Percentiles rank a stretch among this genome's conserved stretches.
phyloP scores from a whole-genome alignment of 75 land plant species.

The Cryptomeria japonica region DNA sequence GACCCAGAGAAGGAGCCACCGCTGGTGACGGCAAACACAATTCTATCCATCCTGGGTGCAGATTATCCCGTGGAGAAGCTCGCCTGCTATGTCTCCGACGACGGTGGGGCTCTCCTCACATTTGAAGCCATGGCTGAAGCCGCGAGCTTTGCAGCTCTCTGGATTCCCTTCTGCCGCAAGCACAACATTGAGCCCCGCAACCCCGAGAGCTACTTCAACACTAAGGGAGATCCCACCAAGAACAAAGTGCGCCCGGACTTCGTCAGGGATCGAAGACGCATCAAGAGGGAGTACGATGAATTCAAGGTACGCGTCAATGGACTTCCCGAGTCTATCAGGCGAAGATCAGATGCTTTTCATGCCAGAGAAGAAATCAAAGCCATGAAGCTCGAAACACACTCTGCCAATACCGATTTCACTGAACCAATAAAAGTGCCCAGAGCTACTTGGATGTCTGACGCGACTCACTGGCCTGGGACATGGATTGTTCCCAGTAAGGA shows the following conservation, averaged over 20 bases:
- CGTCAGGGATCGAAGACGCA: constrained; percentile 61
- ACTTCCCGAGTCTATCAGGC: constrained; percentile 68
- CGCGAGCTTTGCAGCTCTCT: constrained; percentile 57
- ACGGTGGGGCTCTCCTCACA: constrained; percentile 74
- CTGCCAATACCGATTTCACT: background rate
- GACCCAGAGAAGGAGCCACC: constrained; percentile 93
- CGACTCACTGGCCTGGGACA: constrained; percentile 89
- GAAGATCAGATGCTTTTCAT: constrained; percentile 79
- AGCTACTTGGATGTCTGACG: constrained; percentile 94
- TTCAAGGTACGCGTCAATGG: constrained; percentile 87
- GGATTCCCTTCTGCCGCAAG: constrained; percentile 80
- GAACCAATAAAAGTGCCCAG: constrained; percentile 42
- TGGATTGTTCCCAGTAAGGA: constrained; percentile 52
- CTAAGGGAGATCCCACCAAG: constrained; percentile 76
- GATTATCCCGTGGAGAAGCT: constrained; percentile 87
- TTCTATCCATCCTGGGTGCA: constrained; percentile 76
- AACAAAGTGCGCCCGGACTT: constrained; percentile 62
- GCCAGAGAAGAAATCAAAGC: constrained; percentile 79
- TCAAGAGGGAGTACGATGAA: constrained; percentile 88
- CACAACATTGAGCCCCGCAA: constrained; percentile 80
- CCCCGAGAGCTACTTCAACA: constrained; percentile 63
- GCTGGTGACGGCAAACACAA: constrained; percentile 76
- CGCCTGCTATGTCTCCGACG: constrained; percentile 78
- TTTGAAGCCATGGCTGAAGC: constrained; percentile 93
- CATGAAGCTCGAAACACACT: constrained; percentile 43